Conservation (phyloP, 345 rosid genomes). For the Salix koriyanagi region DNA sequence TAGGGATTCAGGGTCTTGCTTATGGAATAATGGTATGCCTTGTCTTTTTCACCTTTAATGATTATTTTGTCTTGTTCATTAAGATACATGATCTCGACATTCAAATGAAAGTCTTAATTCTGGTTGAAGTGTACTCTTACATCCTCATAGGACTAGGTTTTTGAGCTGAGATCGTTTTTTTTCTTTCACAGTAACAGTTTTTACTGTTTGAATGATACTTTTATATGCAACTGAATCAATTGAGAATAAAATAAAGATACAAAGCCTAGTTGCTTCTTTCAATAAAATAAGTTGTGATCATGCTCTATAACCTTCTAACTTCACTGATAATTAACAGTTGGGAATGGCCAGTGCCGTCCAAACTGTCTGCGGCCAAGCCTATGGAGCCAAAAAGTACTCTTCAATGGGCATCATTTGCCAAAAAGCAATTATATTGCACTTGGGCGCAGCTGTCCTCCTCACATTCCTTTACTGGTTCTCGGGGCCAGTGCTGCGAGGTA, state of each 20-base stretch:
- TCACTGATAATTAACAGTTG: conserved; percentile 35
- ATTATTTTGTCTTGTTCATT: not conserved
- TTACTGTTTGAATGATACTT: not conserved
- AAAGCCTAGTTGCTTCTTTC: not conserved
- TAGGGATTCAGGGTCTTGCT: conserved; percentile 92
- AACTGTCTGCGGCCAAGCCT: conserved; percentile 94
- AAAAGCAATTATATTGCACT: conserved; percentile 74
- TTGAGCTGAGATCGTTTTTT: no score
- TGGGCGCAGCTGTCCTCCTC: conserved; percentile 66
- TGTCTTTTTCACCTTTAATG: not conserved
- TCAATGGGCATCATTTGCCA: conserved; percentile 88
- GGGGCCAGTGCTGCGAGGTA: conserved; percentile 41
- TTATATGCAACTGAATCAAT: not conserved
- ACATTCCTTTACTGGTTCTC: conserved; percentile 72
- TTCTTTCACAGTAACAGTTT: not conserved
- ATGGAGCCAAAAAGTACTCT: conserved; percentile 65
- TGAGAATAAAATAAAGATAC: not conserved
- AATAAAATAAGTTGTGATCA: not conserved
- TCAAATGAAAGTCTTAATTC: not conserved
- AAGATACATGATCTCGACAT: not conserved
- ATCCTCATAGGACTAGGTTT: no score
- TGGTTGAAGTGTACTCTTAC: not conserved
- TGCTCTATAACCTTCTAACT: not conserved
- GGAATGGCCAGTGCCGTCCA: conserved; percentile 99
- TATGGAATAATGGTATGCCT: conserved; percentile 79